A percentile compares a stretch with the other conserved stretches of the same genome.
These are phyloP conservation scores for Ustilago shanxiensis DNA, from an alignment of 1,284 basidiomycete genomes.

Conservation along the genomic window DNA sequence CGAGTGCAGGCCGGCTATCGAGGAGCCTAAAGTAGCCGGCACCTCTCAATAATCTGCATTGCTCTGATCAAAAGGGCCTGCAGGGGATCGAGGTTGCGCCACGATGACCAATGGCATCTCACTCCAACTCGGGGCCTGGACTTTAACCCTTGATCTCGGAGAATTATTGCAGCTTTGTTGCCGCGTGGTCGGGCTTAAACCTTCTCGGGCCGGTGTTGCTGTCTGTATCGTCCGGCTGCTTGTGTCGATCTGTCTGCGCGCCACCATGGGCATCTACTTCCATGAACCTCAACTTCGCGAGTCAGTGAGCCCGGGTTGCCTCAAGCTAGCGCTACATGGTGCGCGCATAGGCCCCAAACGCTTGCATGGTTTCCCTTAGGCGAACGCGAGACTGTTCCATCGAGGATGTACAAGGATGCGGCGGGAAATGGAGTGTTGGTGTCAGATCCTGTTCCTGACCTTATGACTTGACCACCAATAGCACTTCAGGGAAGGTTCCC, in stretches of 20 bases:
- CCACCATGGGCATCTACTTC: too few relatives aligned
- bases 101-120: not conserved
- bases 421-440: not conserved
- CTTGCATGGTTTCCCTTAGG: slow-evolving; percentile 37
- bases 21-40: slow-evolving; percentile 2
- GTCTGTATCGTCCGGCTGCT: not conserved
- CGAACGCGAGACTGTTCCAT: slow-evolving; percentile 9
- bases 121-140: not conserved
- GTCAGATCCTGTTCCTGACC: slow-evolving; percentile 14
- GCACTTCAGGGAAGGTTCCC: slow-evolving; percentile 58
- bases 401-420: not conserved
- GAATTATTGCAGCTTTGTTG: slow-evolving; percentile 9
- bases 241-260: not conserved
- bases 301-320: not conserved
- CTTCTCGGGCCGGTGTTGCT: not conserved
- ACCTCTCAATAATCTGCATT: not conserved
- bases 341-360: slow-evolving; percentile 41
- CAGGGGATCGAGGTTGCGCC: not conserved
- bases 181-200: not conserved
- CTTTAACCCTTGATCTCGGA: slow-evolving; percentile 12
- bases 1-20: slow-evolving; percentile 1
- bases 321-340: slow-evolving; percentile 21
- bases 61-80: not conserved
- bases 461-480: slow-evolving; percentile 61
- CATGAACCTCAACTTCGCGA: too few relatives aligned